Percentiles rank a stretch among this genome's conserved stretches.
Conservation (phyloP, 164 flowering plant genomes). For the Euptelea pleiosperma region DNA sequence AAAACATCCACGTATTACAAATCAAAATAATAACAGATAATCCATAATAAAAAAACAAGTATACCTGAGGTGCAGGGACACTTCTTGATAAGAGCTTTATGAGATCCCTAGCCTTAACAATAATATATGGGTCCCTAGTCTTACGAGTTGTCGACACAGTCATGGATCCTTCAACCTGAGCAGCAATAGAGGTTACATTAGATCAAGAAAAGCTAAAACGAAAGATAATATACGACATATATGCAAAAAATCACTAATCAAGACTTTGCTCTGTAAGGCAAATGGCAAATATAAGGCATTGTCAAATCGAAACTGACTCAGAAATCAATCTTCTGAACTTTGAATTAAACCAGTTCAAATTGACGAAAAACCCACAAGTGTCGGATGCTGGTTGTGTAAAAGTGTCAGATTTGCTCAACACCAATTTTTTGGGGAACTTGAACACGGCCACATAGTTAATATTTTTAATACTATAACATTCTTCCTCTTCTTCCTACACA, state of each 20-base stretch:
- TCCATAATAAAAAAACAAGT: background rate
- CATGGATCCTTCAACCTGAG: slow-evolving; percentile 85
- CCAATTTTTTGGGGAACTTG: no score
- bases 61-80: slow-evolving; percentile 96
- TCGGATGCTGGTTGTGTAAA: no score
- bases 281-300: background rate
- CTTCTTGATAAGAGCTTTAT: slow-evolving; percentile 87
- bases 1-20: background rate
- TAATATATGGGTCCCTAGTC: slow-evolving; percentile 86
- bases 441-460: no score
- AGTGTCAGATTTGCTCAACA: no score
- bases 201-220: background rate
- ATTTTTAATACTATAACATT: no score
- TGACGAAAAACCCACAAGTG: background rate
- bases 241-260: background rate
- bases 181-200: background rate
- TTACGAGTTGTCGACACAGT: slow-evolving; percentile 84
- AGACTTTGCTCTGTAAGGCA: background rate
- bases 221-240: background rate
- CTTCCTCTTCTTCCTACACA: no score
- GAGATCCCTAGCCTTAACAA: slow-evolving; percentile 88
- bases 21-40: background rate
- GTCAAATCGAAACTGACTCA: background rate
- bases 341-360: background rate
- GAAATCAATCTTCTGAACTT: background rate